Evolutionary conservation across 2,329 filamentous ascomycete species (phyloP).

Genomic region (Talaromyces piceae): DNA sequence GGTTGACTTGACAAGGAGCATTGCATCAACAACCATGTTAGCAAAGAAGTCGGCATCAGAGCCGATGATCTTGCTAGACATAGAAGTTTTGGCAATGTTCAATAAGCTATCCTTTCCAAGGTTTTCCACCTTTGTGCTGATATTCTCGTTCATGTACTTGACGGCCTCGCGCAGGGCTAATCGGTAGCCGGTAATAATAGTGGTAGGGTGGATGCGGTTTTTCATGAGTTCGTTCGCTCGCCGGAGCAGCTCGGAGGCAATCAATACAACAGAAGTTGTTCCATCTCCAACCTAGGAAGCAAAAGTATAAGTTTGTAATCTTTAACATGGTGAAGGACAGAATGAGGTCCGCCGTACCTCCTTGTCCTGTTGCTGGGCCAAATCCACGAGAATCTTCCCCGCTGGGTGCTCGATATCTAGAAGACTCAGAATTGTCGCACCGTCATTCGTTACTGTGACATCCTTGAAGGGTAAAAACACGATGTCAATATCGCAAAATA

Average conservation of each 20-base stretch:
- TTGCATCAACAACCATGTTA: constrained; percentile 94
- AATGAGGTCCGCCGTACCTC: constrained; percentile 45
- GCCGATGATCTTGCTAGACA: constrained; percentile 99
- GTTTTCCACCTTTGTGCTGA: constrained; percentile 89
- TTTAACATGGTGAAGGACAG: not conserved
- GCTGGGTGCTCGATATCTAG: constrained; percentile 97
- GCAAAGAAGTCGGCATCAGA: constrained; percentile 94
- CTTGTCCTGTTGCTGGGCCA: constrained; percentile 98
- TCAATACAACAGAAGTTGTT: constrained; percentile 94
- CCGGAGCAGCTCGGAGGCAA: constrained; percentile 88
- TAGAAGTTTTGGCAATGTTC: constrained; percentile 96
- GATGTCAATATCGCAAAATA: constrained; percentile 17
- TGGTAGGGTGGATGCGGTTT: constrained; percentile 99
- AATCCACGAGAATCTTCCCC: constrained; percentile 94
- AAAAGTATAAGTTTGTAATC: not conserved
- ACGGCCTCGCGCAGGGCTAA: constrained; percentile 91
- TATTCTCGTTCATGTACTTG: constrained; percentile 98
- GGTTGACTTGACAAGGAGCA: constrained; percentile 86
- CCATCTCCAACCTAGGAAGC: constrained; percentile 71
- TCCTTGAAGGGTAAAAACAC: constrained; percentile 59
- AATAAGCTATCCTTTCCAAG: constrained; percentile 84
- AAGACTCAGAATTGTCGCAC: constrained; percentile 89
- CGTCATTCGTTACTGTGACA: constrained; percentile 98
- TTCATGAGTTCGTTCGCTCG: constrained; percentile 98
- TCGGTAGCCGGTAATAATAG: constrained; percentile 97